Evolutionary conservation across 129 eudicot genomes (phyloP).

Genomic region (Tagetes erecta): DNA sequence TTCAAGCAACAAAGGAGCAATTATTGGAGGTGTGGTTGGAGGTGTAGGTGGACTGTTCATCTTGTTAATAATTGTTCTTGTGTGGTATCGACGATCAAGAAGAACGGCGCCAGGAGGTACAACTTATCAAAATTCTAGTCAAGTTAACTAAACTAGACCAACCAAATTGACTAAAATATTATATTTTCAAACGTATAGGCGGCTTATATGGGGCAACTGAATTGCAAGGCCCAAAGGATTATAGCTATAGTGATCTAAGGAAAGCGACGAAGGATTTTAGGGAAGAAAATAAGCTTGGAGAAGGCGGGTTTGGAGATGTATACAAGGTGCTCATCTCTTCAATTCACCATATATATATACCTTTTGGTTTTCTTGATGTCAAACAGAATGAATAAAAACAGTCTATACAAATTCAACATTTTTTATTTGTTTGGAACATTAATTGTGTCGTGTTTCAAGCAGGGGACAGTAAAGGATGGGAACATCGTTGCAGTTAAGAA

Average conservation of each 20-base stretch:
- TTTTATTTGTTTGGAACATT: neutral
- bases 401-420: neutral
- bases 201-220: slow-evolving; percentile 68
- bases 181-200: slow-evolving; percentile 30
- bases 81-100: slow-evolving; percentile 33
- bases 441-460: neutral
- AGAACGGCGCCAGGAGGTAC: slow-evolving; percentile 32
- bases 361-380: neutral
- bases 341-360: neutral
- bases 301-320: slow-evolving; percentile 83
- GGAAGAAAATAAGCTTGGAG: slow-evolving; percentile 67
- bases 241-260: slow-evolving; percentile 61
- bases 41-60: slow-evolving; percentile 25
- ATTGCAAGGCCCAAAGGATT: slow-evolving; percentile 64
- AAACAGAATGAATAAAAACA: neutral
- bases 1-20: slow-evolving; percentile 58
- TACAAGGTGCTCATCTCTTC: slow-evolving; percentile 52
- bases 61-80: slow-evolving; percentile 11
- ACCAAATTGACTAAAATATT: neutral
- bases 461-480: slow-evolving; percentile 68
- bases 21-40: slow-evolving; percentile 71
- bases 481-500: slow-evolving; percentile 65
- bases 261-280: slow-evolving; percentile 60
- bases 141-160: slow-evolving; percentile 3
- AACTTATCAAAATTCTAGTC: neutral